Percentiles rank a stretch among this genome's conserved stretches.
Evolutionary conservation across 495 filamentous ascomycete genomes (phyloP).

Genomic region (Neurospora cerealis): DNA sequence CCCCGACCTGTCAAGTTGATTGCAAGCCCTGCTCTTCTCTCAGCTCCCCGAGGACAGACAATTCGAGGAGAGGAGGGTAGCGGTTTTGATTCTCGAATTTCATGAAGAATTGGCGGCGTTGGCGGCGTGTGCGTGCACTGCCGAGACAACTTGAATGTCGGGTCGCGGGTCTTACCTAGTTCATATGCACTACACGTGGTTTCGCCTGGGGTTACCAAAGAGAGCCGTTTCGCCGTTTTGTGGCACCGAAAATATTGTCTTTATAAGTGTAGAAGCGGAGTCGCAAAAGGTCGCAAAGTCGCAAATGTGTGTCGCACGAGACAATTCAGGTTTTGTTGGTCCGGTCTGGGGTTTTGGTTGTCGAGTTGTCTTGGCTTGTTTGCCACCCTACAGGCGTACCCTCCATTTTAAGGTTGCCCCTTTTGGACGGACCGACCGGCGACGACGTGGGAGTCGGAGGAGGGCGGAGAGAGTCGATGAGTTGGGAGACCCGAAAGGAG

Average conservation of each 20-base stretch:
- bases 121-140: neutral
- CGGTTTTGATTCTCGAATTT: neutral
- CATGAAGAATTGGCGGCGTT: neutral
- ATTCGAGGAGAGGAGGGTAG: too few species aligned
- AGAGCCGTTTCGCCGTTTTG: neutral
- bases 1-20: neutral
- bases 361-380: neutral
- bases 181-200: neutral
- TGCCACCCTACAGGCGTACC: neutral
- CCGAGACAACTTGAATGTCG: neutral
- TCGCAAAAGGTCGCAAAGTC: neutral
- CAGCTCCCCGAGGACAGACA: too few species aligned
- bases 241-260: neutral
- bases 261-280: neutral
- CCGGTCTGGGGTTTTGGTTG: neutral
- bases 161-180: neutral
- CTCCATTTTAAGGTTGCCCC: neutral
- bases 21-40: too few species aligned
- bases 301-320: neutral
- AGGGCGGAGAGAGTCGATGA: neutral
- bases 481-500: neutral
- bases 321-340: neutral
- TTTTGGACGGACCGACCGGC: neutral
- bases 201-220: neutral
- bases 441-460: neutral